Percentiles rank a stretch among this genome's conserved stretches.
Evolutionary conservation across 1,284 basidiomycete genomes (phyloP).

Genomic region (Puccinia polysora): DNA sequence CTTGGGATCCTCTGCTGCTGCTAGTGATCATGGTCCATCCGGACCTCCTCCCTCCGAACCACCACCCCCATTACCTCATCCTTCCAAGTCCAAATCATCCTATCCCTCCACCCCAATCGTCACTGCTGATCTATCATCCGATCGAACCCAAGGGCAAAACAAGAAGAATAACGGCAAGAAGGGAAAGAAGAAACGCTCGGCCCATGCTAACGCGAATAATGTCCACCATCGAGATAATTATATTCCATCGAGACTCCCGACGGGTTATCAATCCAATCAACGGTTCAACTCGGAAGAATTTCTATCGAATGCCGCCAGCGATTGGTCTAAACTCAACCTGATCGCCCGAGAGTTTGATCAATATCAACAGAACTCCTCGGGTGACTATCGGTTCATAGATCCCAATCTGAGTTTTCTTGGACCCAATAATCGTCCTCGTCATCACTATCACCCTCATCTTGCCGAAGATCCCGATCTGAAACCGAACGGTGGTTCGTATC

Average conservation of each 20-base stretch:
- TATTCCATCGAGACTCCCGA: slow-evolving; percentile 49
- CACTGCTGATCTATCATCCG: neutral
- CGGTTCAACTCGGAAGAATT: too few species aligned
- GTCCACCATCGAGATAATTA: slow-evolving; percentile 53
- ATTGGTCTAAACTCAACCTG: too few species aligned
- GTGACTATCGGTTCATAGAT: too few species aligned
- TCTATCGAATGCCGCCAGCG: too few species aligned
- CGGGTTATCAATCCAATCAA: slow-evolving; percentile 26
- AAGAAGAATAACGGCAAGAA: slow-evolving; percentile 46
- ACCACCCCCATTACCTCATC: slow-evolving; percentile 24
- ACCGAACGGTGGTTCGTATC: neutral
- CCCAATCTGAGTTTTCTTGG: too few species aligned
- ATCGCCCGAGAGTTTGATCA: too few species aligned
- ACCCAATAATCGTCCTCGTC: too few species aligned
- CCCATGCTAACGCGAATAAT: slow-evolving; percentile 52
- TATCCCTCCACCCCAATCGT: neutral
- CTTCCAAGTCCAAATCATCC: neutral
- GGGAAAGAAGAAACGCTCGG: slow-evolving; percentile 51
- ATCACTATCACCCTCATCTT: too few species aligned
- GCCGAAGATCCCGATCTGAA: too few species aligned
- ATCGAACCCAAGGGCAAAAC: neutral
- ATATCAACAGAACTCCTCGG: too few species aligned
- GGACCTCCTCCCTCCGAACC: slow-evolving; percentile 29
- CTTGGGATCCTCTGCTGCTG: neutral
- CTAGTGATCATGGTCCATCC: slow-evolving; percentile 8